Percentiles rank a stretch among this genome's conserved stretches.
These are phyloP conservation scores for Bassia scoparia DNA, from an alignment of 148 eudicot genomes.

Conservation along the genomic window DNA sequence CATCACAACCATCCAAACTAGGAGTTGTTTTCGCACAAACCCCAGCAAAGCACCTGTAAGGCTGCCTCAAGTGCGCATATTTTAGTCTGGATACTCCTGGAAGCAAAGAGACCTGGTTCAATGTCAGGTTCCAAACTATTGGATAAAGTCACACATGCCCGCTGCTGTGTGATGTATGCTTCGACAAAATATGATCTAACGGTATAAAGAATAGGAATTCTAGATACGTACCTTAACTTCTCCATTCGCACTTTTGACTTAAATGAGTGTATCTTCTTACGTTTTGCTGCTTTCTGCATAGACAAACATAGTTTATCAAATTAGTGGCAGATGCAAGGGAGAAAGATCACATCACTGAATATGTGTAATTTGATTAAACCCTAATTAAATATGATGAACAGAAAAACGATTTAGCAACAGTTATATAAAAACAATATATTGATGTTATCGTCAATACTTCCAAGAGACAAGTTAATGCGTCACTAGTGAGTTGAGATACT, in stretches of 20 bases:
- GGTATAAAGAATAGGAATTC: neutral
- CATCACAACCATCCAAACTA: conserved; percentile 14
- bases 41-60: conserved; percentile 11
- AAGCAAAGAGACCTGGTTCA: conserved; percentile 17
- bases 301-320: neutral
- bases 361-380: neutral
- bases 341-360: neutral
- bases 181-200: neutral
- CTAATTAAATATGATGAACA: neutral
- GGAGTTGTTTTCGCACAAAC: conserved; percentile 20
- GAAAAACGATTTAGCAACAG: neutral
- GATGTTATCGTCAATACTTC: neutral
- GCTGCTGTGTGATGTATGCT: neutral
- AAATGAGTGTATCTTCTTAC: conserved; percentile 90
- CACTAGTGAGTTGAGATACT: neutral
- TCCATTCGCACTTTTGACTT: conserved; percentile 90
- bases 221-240: conserved; percentile 30
- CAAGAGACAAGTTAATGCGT: neutral
- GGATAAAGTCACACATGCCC: neutral
- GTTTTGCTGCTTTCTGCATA: conserved; percentile 81
- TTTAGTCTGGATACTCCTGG: conserved; percentile 25
- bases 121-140: conserved; percentile 9
- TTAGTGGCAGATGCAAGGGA: neutral
- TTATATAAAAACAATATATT: no score
- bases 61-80: conserved; percentile 19